phyloP scores from a whole-genome alignment of 345 rosid genomes.

The Psidium friedrichsthalianum region DNA sequence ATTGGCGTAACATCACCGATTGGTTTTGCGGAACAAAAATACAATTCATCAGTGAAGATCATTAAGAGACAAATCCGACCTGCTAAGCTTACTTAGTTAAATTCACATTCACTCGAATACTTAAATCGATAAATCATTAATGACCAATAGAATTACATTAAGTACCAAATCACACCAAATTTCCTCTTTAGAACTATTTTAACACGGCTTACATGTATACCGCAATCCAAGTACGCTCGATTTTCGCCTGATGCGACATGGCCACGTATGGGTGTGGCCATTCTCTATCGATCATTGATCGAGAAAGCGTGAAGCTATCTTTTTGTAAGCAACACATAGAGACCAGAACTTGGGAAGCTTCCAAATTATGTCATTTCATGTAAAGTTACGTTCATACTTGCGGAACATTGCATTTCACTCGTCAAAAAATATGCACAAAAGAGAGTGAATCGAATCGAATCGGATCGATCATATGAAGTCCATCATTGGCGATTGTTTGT shows the following conservation, averaged over 20 bases:
- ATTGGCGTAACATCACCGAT: too few relatives aligned
- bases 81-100: too few relatives aligned
- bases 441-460: background rate
- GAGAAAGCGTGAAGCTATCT: background rate
- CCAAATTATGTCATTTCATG: background rate
- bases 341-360: background rate
- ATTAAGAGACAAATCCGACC: too few relatives aligned
- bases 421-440: background rate
- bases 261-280: background rate
- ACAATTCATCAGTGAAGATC: too few relatives aligned
- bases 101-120: background rate
- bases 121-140: fast-evolving
- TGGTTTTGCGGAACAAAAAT: too few relatives aligned
- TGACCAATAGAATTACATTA: background rate
- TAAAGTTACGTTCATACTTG: background rate
- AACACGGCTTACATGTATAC: background rate
- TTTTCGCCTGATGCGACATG: background rate
- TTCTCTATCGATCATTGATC: background rate
- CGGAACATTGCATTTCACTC: background rate
- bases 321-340: background rate
- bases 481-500: background rate
- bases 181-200: fast-evolving
- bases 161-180: background rate
- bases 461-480: background rate
- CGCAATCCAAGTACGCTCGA: background rate